Base-by-base conservation (phyloP, 805 yeast species). In the Ogataea populi-albae region DNA sequence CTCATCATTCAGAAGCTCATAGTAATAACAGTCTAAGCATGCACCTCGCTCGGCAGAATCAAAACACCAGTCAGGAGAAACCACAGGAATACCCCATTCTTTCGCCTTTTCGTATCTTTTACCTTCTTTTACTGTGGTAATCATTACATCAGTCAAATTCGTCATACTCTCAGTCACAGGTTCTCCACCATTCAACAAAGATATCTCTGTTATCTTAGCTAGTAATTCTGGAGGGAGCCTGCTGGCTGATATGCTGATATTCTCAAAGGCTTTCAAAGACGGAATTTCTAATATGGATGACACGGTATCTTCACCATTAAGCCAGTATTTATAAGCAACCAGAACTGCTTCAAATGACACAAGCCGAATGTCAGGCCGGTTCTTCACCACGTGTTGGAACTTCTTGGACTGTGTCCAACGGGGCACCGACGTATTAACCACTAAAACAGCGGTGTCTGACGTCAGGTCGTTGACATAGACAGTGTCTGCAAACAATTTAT, bases 311-410 rank as follows among this genome's bases (percentile, higher is more conserved):
- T 66, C 72, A 23, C 86, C 86, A 12, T 62, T 47, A n/a, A 71
- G 50, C 88, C 87, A 82, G 3, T 57, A 54, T 8, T 65, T 56
- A 48, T 79, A 71, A 7, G 76, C 43, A 11, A 55, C 53, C 17
- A 65, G 50, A 4, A 87, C 60, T 5, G 70, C 57, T 3, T 68
- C 68, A 1, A 75, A 69, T 5, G 62, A 53, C 8, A 86, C 52
- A 39, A 86, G 74, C 30, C 50, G 51, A 18, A 86, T 67, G 54
- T 83, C 91, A 25, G 69, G 67, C 34, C 86, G 60, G 37, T 65
- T 60, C 35, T 64, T 54, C 5, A 72, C 68, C 26, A 73, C 68
- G 49, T 68, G 77, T 35, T 59, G 64, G 54, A 66, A 79, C 50
- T 79, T 79, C 21, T 71, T 76, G 1, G 83, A 75, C 36, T 61